phyloP scores from a whole-genome alignment of 1,139 yeast genomes.

The Nakaseomyces nivariensis region DNA sequence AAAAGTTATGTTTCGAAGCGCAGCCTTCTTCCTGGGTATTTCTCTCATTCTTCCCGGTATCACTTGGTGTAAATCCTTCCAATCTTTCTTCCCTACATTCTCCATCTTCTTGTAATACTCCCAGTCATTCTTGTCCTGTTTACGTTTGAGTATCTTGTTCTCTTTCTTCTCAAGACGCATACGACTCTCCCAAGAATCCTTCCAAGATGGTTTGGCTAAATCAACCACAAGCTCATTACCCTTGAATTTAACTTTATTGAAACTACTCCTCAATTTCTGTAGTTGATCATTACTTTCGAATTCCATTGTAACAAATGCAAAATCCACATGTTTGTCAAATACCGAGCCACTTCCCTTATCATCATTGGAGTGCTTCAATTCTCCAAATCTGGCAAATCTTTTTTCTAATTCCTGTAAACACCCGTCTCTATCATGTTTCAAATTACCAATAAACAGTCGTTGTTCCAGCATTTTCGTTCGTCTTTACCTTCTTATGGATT shows the following conservation, averaged over 20 bases:
- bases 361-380: constrained; percentile 12
- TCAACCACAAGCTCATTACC: constrained; percentile 56
- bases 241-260: constrained; percentile 66
- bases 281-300: constrained; percentile 37
- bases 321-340: constrained; percentile 39
- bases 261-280: constrained; percentile 41
- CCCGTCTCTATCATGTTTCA: constrained; percentile 32
- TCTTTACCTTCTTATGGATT: background rate
- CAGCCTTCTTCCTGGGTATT: constrained; percentile 38
- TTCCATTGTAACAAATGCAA: constrained; percentile 57
- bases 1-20: constrained; percentile 47
- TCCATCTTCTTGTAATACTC: constrained; percentile 34
- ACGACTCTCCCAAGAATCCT: constrained; percentile 38
- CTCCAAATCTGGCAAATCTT: constrained; percentile 45
- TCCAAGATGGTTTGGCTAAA: constrained; percentile 38
- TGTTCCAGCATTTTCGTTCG: constrained; percentile 12
- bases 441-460: constrained; percentile 45
- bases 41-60: constrained; percentile 56
- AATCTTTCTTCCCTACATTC: constrained; percentile 31
- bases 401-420: constrained; percentile 30
- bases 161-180: constrained; percentile 30
- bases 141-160: constrained; percentile 22
- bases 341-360: constrained; percentile 16
- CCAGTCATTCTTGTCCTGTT: constrained; percentile 32
- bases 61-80: constrained; percentile 38